Evolutionary conservation across 257 asterid species (phyloP).

Genomic region (Nicotiana tomentosiformis): DNA sequence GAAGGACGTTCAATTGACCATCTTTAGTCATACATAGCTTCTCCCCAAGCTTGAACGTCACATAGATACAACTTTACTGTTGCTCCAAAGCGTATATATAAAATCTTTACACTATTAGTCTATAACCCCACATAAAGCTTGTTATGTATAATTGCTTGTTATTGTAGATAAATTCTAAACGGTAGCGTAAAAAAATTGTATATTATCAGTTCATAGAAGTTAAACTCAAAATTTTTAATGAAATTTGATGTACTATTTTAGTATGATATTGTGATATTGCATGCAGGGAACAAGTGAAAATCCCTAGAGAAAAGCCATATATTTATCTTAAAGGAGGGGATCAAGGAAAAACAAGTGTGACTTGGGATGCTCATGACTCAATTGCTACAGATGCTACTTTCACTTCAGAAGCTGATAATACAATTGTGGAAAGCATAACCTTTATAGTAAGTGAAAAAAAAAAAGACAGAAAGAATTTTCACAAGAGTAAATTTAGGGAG

Average conservation of each 20-base stretch:
- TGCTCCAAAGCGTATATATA: too few relatives aligned
- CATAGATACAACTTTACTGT: too few relatives aligned
- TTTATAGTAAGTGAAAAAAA: conserved; percentile 34
- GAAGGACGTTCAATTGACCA: too few relatives aligned
- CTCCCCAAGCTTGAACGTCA: too few relatives aligned
- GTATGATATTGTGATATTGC: not conserved
- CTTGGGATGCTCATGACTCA: conserved; percentile 30
- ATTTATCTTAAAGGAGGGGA: conserved; percentile 50
- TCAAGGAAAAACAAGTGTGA: conserved; percentile 21
- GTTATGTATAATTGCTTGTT: not conserved
- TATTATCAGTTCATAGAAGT: not conserved
- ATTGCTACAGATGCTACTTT: conserved; percentile 47
- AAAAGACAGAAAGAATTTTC: too few relatives aligned
- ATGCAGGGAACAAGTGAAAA: conserved; percentile 48
- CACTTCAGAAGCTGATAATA: conserved; percentile 43
- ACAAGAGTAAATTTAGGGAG: too few relatives aligned
- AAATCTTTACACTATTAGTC: not conserved
- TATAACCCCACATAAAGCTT: not conserved
- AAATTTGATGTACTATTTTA: not conserved
- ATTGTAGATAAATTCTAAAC: not conserved
- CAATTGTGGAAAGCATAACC: conserved; percentile 35
- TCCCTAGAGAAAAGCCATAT: conserved; percentile 44
- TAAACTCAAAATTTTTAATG: not conserved
- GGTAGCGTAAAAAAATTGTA: not conserved
- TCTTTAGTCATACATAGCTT: too few relatives aligned